These are phyloP conservation scores for Macrolepiota albuminosa DNA, from an alignment of 768 basidiomycete genomes.

Conservation along the genomic window DNA sequence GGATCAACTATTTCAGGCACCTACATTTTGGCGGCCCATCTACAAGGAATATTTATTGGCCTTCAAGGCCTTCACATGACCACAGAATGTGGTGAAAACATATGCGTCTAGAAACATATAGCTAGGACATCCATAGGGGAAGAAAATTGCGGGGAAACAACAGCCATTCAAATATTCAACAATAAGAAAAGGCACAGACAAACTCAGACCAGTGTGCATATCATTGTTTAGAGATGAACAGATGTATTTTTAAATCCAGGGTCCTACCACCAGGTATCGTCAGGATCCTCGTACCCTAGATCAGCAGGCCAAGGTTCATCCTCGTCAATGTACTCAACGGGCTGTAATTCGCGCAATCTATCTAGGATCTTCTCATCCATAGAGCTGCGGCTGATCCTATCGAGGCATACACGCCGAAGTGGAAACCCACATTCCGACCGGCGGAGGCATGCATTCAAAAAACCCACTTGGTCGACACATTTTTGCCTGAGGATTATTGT, in stretches of 20 bases:
- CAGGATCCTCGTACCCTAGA: slow-evolving; percentile 32
- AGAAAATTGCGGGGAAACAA: background rate
- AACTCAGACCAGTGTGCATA: background rate
- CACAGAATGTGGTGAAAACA: too few relatives aligned
- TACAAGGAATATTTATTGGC: too few relatives aligned
- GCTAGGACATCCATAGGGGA: background rate
- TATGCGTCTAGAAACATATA: background rate
- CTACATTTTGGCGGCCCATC: too few relatives aligned
- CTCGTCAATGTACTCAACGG: slow-evolving; percentile 22
- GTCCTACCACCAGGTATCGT: slow-evolving; percentile 20
- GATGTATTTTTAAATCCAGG: background rate
- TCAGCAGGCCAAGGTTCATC: slow-evolving; percentile 31
- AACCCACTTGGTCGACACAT: slow-evolving; percentile 21
- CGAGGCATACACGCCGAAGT: slow-evolving; percentile 26
- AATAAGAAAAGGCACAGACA: background rate
- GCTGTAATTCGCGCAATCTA: slow-evolving; percentile 21
- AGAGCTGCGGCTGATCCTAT: slow-evolving; percentile 31
- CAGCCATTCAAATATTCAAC: background rate
- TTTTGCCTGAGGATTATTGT: slow-evolving; percentile 27
- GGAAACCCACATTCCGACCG: slow-evolving; percentile 18
- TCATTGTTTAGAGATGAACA: background rate
- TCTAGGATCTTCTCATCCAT: slow-evolving; percentile 24
- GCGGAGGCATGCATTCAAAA: slow-evolving; percentile 27
- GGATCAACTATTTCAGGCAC: too few relatives aligned
- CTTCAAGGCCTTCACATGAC: too few relatives aligned